Percentiles rank a stretch among this genome's conserved stretches.
These are phyloP conservation scores for Sporopachydermia quercuum DNA, from an alignment of 805 yeast genomes.

Conservation along the genomic window DNA sequence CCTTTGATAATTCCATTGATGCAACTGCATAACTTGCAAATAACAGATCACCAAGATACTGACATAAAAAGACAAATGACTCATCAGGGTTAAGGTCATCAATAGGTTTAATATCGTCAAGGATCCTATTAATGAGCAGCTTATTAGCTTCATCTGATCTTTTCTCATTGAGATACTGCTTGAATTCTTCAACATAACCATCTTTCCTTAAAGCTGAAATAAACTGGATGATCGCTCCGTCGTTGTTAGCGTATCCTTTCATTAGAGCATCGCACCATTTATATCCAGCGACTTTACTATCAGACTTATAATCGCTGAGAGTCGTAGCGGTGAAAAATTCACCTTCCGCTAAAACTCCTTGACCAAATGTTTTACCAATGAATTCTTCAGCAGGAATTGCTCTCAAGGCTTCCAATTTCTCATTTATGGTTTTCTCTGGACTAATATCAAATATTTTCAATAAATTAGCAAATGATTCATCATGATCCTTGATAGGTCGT, in stretches of 20 bases:
- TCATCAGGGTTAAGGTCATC: background rate
- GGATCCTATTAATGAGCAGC: background rate
- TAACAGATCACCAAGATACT: background rate
- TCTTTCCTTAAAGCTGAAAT: background rate
- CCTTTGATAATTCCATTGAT: background rate
- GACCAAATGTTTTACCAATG: conserved; percentile 11
- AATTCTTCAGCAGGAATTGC: conserved; percentile 9
- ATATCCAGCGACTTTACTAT: background rate
- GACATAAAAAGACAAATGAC: background rate
- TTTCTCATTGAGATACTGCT: background rate
- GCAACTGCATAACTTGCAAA: background rate
- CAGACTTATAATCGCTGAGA: background rate
- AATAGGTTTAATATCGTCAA: background rate
- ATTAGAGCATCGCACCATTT: background rate
- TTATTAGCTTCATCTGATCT: background rate
- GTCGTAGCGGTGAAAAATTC: background rate
- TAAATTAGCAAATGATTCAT: conserved; percentile 23
- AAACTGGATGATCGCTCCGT: background rate
- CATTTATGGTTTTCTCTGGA: conserved; percentile 7
- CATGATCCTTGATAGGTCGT: conserved; percentile 20
- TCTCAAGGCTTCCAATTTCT: conserved; percentile 14
- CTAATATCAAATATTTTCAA: conserved; percentile 15
- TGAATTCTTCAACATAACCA: background rate
- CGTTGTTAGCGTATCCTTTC: background rate
- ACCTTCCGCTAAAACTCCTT: background rate